Percentiles rank a stretch among this genome's conserved stretches.
These are phyloP conservation scores for Rhytidiadelphus loreus DNA, from an alignment of 225 moss, liverwort and hornwort species.

Conservation along the genomic window DNA sequence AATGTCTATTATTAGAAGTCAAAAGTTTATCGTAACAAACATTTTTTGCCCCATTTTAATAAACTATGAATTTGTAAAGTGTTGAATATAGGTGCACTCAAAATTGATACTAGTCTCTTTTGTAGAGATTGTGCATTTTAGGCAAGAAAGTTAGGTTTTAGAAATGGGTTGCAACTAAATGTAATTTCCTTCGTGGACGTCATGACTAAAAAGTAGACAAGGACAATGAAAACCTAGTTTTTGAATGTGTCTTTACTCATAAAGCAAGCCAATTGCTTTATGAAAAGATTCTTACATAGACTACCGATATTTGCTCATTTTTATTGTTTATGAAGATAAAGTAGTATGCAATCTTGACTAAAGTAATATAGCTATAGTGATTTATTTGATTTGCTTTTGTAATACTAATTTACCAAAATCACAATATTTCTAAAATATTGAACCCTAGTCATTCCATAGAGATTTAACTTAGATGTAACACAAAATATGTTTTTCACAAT, in stretches of 20 bases:
- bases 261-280: background rate
- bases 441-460: no score
- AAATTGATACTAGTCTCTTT: background rate
- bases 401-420: no score
- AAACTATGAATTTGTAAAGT: background rate
- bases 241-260: background rate
- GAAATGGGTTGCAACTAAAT: background rate
- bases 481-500: rapidly evolving
- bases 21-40: rapidly evolving
- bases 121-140: background rate
- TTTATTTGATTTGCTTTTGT: background rate
- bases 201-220: background rate
- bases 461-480: background rate
- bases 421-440: background rate
- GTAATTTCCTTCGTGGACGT: rapidly evolving
- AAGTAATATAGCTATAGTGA: background rate
- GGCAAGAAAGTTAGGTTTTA: background rate
- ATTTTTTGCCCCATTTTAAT: background rate
- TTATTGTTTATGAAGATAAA: background rate
- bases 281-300: rapidly evolving
- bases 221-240: background rate
- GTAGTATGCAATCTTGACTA: background rate
- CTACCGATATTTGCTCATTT: rapidly evolving
- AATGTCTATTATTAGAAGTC: background rate
- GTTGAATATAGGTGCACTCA: background rate